These are phyloP conservation scores for Colletotrichum melonis DNA, from an alignment of 2,329 filamentous ascomycete genomes.

Conservation along the genomic window DNA sequence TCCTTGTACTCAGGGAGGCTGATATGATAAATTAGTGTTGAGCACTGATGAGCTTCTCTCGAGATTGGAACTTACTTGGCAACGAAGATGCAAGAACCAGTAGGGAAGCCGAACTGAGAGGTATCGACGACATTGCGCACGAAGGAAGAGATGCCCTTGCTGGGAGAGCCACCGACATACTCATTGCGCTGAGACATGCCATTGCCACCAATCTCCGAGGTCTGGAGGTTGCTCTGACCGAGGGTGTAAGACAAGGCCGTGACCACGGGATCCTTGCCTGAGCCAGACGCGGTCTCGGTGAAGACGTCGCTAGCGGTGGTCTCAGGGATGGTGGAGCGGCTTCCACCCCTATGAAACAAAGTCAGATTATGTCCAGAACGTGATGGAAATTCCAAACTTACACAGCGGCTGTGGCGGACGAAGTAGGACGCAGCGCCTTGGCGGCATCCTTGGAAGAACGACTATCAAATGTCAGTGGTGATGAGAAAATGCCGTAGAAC, in stretches of 20 bases:
- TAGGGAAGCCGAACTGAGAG: slow-evolving; percentile 63
- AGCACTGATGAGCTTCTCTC: not conserved
- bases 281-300: not conserved
- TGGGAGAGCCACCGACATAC: slow-evolving; percentile 21
- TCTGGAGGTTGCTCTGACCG: slow-evolving; percentile 16
- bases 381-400: not conserved
- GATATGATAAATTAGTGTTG: slow-evolving; percentile 26
- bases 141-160: slow-evolving; percentile 15
- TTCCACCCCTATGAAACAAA: not conserved
- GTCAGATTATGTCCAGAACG: not conserved
- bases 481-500: not conserved
- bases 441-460: slow-evolving; percentile 17
- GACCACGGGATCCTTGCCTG: not conserved
- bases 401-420: slow-evolving; percentile 28
- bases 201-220: not conserved
- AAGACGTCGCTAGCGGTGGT: slow-evolving; percentile 20
- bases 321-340: not conserved
- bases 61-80: slow-evolving; percentile 66
- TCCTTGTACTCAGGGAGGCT: slow-evolving; percentile 64
- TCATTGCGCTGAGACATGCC: not conserved
- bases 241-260: slow-evolving; percentile 17
- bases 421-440: slow-evolving; percentile 25
- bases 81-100: slow-evolving; percentile 71
- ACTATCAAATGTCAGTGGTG: not conserved
- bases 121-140: slow-evolving; percentile 46